Conservation (phyloP, 805 yeast species). For the Starmerella floris region DNA sequence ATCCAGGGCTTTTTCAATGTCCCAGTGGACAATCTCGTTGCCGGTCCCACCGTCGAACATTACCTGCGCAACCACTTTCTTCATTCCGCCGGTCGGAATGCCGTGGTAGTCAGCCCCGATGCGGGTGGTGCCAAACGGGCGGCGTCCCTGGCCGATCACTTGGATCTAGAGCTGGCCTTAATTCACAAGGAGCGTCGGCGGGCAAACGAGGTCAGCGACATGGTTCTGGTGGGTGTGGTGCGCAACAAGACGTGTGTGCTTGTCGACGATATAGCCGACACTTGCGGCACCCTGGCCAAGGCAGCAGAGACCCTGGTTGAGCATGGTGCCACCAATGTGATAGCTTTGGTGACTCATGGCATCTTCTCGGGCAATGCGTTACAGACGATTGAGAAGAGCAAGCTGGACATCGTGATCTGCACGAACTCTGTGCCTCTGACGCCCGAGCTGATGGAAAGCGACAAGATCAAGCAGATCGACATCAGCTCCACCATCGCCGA, state of each 20-base stretch:
- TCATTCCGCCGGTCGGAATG: slow-evolving; percentile 33
- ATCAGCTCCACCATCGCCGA: slow-evolving; percentile 82
- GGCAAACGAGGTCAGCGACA: slow-evolving; percentile 86
- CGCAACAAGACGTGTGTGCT: slow-evolving; percentile 66
- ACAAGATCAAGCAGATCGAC: slow-evolving; percentile 68
- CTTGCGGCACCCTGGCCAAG: slow-evolving; percentile 91
- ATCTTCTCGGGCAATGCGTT: slow-evolving; percentile 78
- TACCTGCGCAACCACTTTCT: slow-evolving; percentile 55
- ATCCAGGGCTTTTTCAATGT: slow-evolving; percentile 93
- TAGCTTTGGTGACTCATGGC: slow-evolving; percentile 94
- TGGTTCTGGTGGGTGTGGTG: slow-evolving; percentile 96
- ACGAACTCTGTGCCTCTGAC: slow-evolving; percentile 86
- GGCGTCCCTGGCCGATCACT: slow-evolving; percentile 80
- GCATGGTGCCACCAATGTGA: slow-evolving; percentile 70
- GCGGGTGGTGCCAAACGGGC: slow-evolving; percentile 99
- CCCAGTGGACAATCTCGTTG: slow-evolving; percentile 91
- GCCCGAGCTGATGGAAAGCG: slow-evolving; percentile 43
- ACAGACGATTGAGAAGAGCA: slow-evolving; percentile 52
- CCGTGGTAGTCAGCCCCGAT: slow-evolving; percentile 88
- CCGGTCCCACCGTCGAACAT: slow-evolving; percentile 79
- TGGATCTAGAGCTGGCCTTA: slow-evolving; percentile 86
- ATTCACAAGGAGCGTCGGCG: slow-evolving; percentile 92
- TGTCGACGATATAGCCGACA: slow-evolving; percentile 97
- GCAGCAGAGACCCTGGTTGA: slow-evolving; percentile 79
- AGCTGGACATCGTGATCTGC: slow-evolving; percentile 64